Evolutionary conservation across 2,329 filamentous ascomycete genomes (phyloP).

Genomic region (Claviceps spartinae): DNA sequence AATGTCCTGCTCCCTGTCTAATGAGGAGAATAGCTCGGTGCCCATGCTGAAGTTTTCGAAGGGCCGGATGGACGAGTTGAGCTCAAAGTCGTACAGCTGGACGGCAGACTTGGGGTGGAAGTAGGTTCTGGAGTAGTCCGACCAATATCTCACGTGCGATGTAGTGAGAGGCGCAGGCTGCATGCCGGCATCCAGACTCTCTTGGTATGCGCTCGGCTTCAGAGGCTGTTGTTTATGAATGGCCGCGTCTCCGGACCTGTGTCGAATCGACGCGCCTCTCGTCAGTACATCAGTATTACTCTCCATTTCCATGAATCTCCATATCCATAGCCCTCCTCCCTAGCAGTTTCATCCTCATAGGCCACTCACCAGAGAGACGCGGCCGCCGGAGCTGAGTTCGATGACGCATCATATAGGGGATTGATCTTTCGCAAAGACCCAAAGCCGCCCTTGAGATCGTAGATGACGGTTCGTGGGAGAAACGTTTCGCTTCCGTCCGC

Average conservation of each 20-base stretch:
- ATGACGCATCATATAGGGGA: conserved; percentile 58
- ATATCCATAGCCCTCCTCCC: neutral
- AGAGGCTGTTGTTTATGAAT: conserved; percentile 58
- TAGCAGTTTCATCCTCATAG: neutral
- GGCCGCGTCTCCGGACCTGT: conserved; percentile 52
- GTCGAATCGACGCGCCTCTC: neutral
- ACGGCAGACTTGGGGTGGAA: conserved; percentile 81
- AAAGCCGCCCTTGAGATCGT: conserved; percentile 89
- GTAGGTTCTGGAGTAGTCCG: conserved; percentile 85
- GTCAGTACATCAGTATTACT: neutral
- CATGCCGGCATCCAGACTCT: conserved; percentile 59
- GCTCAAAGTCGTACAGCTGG: conserved; percentile 76
- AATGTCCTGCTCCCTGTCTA: conserved; percentile 72
- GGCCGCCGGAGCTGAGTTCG: conserved; percentile 15
- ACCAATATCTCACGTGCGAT: conserved; percentile 82
- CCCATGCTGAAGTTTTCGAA: conserved; percentile 86
- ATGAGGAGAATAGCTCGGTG: conserved; percentile 56
- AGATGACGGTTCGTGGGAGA: conserved; percentile 81
- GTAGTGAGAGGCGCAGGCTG: conserved; percentile 52
- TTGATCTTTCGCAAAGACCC: conserved; percentile 80
- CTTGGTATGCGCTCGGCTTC: conserved; percentile 60
- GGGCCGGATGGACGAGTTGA: conserved; percentile 66
- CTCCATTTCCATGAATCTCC: neutral
- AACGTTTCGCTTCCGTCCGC: conserved; percentile 82
- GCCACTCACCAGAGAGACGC: conserved; percentile 21